Base-by-base conservation (phyloP, 169 alveolate genomes). In the Plasmodium fragile region DNA sequence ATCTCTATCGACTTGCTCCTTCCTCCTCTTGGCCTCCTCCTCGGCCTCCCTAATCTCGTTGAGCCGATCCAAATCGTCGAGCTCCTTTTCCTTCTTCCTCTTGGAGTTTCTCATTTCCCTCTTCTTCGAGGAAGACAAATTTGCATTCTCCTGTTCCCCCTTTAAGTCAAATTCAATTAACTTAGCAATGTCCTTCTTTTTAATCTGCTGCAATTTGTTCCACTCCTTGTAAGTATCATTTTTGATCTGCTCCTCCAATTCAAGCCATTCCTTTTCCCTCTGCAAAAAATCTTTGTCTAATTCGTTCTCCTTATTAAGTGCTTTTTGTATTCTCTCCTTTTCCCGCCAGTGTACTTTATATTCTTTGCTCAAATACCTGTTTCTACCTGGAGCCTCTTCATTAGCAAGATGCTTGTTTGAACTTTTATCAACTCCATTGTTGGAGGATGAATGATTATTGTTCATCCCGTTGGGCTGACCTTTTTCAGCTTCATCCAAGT, bases 341-440 rank as follows among this genome's bases (percentile, higher is more conserved):
- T 96, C 97, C 81, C 96, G 95, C 84, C 94, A 83, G 52, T 96
- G 95, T 8, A 95, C 83, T 43, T 85, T 73, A 84, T 96, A 96
- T 1, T 96, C 96, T 41, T 83, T 65, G 8, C 95, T 90, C 18
- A 93, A 4, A n/a, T 70, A 59, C 6, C 30, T 55, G 6, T 22
- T 28, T 16, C 16, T 59, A 25, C 89, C 85, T 36, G 53, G 83
- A 4, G 18, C 78, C 10, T 79, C 82, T 28, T 82, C 91, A 11
- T 39, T 25, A 5, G 16, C 53, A 53, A 32, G 84, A 18, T 16
- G 84, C 55, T 52, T 82, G 34, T 83, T 34, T 73, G 30, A 13
- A 3, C 22, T 72, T 72, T n/a, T 28, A 4, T 18, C 18, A 1
- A 16, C 28, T 53, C 32, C 52, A 13, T 30, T 32, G 22, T 30